These are phyloP conservation scores for Rhododendron simsii DNA, from an alignment of 148 eudicot species.

Conservation along the genomic window DNA sequence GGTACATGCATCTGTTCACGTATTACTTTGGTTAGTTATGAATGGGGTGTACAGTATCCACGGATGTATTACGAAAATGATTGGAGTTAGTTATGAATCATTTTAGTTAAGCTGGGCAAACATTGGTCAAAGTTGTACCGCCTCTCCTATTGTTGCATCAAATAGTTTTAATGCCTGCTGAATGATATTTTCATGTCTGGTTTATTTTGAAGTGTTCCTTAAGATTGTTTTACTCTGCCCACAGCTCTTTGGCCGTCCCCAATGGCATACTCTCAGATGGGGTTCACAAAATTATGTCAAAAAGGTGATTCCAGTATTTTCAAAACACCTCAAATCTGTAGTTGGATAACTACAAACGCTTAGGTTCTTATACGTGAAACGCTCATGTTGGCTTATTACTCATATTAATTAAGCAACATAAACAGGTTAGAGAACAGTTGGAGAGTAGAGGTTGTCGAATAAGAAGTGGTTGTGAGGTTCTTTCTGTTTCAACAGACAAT, in stretches of 20 bases:
- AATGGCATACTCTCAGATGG: slow-evolving; percentile 52
- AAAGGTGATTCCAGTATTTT: slow-evolving; percentile 25
- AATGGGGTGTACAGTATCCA: no score
- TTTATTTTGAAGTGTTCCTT: background rate
- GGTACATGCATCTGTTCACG: slow-evolving; percentile 27
- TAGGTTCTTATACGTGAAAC: no score
- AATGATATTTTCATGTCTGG: background rate
- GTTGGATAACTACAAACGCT: no score
- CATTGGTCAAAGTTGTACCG: no score
- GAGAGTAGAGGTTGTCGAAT: slow-evolving; percentile 59
- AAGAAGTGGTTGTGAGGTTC: slow-evolving; percentile 49
- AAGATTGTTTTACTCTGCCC: background rate
- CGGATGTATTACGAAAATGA: no score
- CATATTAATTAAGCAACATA: background rate
- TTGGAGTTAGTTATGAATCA: no score
- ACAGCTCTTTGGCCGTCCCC: slow-evolving; percentile 57
- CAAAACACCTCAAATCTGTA: background rate
- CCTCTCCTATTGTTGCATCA: no score
- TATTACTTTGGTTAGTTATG: no score
- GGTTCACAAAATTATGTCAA: slow-evolving; percentile 43
- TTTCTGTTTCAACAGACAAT: slow-evolving; percentile 44
- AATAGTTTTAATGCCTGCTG: background rate
- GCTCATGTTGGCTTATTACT: background rate
- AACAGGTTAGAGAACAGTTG: slow-evolving; percentile 57
- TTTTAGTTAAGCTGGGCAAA: no score